Evolutionary conservation across 768 basidiomycete genomes (phyloP).

Genomic region (Amanita pseudoporphyria): DNA sequence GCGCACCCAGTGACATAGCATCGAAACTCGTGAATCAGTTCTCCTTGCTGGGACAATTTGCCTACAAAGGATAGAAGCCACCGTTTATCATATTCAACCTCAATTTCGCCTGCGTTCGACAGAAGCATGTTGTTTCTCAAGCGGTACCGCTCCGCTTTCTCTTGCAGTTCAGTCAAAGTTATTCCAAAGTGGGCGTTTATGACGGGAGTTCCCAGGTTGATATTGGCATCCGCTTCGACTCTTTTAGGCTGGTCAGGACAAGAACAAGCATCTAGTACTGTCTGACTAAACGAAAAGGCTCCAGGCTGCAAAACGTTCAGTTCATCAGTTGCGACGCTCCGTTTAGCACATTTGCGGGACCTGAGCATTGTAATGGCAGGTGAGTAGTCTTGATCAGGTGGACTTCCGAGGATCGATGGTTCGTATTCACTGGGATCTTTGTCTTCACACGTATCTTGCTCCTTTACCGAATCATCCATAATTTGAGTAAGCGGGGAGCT

Average conservation of each 20-base stretch:
- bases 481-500: not conserved
- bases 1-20: constrained; percentile 61
- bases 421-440: constrained; percentile 6
- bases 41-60: constrained; percentile 47
- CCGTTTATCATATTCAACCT: constrained; percentile 47
- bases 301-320: not conserved
- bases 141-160: constrained; percentile 45
- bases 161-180: constrained; percentile 40
- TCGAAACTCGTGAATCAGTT: constrained; percentile 48
- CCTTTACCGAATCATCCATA: not conserved
- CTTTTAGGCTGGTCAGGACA: no score
- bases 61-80: constrained; percentile 67
- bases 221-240: not conserved
- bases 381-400: not conserved
- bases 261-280: not conserved
- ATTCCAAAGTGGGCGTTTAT: constrained; percentile 59
- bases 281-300: not conserved
- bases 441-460: not conserved
- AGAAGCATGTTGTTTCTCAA: constrained; percentile 30
- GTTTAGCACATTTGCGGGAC: not conserved
- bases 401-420: not conserved
- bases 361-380: not conserved
- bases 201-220: constrained; percentile 38
- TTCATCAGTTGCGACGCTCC: not conserved
- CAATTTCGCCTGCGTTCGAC: constrained; percentile 11